phyloP scores from a whole-genome alignment of 2,329 filamentous ascomycete species.

The Chaetothyriales sp. region DNA sequence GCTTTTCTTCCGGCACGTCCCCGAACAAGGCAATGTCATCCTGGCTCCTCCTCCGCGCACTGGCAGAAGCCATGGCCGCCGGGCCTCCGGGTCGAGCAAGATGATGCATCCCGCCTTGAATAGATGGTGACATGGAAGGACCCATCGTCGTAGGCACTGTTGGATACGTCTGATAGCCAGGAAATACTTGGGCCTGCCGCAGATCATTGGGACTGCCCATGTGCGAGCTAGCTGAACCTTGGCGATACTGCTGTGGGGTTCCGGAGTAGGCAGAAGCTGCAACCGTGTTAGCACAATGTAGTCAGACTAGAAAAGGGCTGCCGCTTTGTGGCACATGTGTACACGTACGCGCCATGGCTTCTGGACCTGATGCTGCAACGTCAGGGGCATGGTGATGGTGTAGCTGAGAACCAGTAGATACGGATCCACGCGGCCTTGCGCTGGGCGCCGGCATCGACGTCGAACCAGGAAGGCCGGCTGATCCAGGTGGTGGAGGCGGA shows the following conservation, averaged over 20 bases:
- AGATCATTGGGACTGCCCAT: constrained; percentile 46
- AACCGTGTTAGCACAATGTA: not conserved
- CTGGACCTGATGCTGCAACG: constrained; percentile 41
- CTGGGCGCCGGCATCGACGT: constrained; percentile 43
- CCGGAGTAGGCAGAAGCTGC: constrained; percentile 15
- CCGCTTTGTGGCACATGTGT: constrained; percentile 31
- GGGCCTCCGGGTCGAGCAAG: constrained; percentile 19
- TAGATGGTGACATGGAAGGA: constrained; percentile 50
- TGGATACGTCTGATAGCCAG: constrained; percentile 54
- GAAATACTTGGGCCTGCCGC: constrained; percentile 62
- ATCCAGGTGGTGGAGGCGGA: constrained; percentile 53
- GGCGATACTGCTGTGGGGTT: constrained; percentile 14
- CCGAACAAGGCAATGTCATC: constrained; percentile 64
- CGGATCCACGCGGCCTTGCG: constrained; percentile 34
- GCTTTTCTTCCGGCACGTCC: constrained; percentile 76
- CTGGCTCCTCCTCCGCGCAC: constrained; percentile 26
- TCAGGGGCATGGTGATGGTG: constrained; percentile 66
- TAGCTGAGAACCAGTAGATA: constrained; percentile 55
- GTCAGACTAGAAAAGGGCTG: not conserved
- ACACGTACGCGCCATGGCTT: constrained; percentile 97
- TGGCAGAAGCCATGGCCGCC: constrained; percentile 17
- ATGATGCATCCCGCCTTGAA: constrained; percentile 43
- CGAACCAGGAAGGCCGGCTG: constrained; percentile 50
- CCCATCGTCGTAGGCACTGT: constrained; percentile 35
- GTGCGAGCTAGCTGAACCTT: constrained; percentile 11